Percentiles rank a stretch among this genome's conserved stretches.
Conservation (phyloP, 805 yeast genomes). For the Debaryomyces tyrocola region DNA sequence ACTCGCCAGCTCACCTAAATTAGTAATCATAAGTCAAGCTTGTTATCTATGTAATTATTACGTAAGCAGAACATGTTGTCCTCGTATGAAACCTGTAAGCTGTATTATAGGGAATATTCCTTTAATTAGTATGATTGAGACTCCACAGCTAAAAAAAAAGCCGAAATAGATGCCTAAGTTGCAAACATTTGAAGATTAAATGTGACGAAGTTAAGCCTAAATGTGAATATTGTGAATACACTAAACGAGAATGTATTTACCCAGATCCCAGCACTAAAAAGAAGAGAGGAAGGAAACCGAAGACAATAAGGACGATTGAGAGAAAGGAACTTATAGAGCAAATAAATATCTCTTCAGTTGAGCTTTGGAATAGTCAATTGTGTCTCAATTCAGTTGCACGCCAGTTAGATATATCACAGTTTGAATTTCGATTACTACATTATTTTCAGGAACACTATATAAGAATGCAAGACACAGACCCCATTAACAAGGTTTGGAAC, state of each 20-base stretch:
- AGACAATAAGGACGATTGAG: background rate
- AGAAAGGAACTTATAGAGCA: background rate
- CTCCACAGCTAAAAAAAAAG: slow-evolving; percentile 4
- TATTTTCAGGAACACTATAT: slow-evolving; percentile 19
- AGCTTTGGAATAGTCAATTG: background rate
- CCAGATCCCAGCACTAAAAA: slow-evolving; percentile 1
- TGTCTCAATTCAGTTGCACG: slow-evolving; percentile 10
- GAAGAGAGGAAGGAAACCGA: background rate
- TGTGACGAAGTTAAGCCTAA: slow-evolving; percentile 24
- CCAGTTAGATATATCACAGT: slow-evolving; percentile 16
- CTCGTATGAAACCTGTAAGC: too few relatives aligned
- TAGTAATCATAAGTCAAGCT: too few relatives aligned
- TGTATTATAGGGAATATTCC: too few relatives aligned
- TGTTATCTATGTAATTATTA: too few relatives aligned
- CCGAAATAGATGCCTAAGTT: slow-evolving; percentile 8
- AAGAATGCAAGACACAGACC: background rate
- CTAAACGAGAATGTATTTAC: slow-evolving; percentile 21
- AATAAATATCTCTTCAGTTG: background rate
- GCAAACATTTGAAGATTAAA: slow-evolving; percentile 15
- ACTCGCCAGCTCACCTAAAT: too few relatives aligned
- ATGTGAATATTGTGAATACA: slow-evolving; percentile 27
- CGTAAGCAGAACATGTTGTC: too few relatives aligned
- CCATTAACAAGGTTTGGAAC: slow-evolving; percentile 12
- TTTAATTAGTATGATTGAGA: too few relatives aligned
- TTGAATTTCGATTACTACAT: slow-evolving; percentile 18